Base-by-base conservation (phyloP, 2,329 filamentous ascomycete genomes). In the Aspergillus melleus region DNA sequence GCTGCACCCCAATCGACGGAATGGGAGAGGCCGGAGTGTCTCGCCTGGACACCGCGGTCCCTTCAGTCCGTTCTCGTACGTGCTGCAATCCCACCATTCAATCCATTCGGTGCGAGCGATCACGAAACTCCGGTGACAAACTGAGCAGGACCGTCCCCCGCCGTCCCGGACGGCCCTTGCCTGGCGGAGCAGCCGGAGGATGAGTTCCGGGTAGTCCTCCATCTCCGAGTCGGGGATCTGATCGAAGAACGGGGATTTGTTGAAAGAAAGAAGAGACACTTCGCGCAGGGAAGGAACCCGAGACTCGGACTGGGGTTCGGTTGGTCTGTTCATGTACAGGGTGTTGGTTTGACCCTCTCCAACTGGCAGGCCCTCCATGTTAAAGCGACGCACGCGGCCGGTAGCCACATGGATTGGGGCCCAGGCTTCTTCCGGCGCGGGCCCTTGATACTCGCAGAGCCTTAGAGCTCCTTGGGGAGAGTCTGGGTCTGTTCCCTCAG, bases 21-120 rank as follows among this genome's bases (percentile, higher is more conserved):
- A 79, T 0, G 78, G 78, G 54, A 79, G 64, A 19, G 76, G 75
- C 9, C 72, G 71, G 29, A 77, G 56, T 46, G 60, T 66, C 59
- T 77, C 72, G 5, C 70, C 70, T 1, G 67, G 63, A 26, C 60
- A 56, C 16, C 75, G 69, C 6, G 71, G 64, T n/a, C 66, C 62
- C 63, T 76, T 75, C 54, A 73, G 64, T 3, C 72, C 73, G 50
- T 73, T 77, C 61, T 78, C 76, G 60, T 73, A 72, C 1, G 75
- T 74, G 14, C 66, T 70, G 56, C 74, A 74, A 60, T 78, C 76
- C 76, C 76, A 78, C 76, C 76, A 78, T 61, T 80, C 79, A 20
- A 79, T 68, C 77, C 79, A 81, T 62, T 77, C 71, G 0, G 74
- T 70, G 10, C 78, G 74, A 16, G 78, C 72, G 53, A 79, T 68